Percentiles rank a stretch among this genome's conserved stretches.
Conservation (phyloP, 257 asterid species). For the Mitragyna speciosa region DNA sequence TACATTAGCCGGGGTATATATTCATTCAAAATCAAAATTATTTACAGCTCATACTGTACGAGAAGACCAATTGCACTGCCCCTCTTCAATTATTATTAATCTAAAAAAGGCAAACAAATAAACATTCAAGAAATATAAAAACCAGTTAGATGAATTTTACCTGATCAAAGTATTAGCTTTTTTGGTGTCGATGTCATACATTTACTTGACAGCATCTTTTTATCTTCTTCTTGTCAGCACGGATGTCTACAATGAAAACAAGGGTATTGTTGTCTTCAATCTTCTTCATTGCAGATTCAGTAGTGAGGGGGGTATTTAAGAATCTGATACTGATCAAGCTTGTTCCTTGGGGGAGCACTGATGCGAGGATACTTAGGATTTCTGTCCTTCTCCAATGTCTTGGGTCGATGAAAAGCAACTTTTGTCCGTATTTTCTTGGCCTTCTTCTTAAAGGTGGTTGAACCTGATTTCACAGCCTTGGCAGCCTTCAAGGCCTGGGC, state of each 20-base stretch:
- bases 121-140: too few species aligned
- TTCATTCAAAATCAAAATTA: too few species aligned
- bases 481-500: conserved; percentile 42
- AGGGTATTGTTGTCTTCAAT: conserved; percentile 42
- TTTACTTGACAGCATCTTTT: conserved; percentile 42
- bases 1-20: too few species aligned
- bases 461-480: conserved; percentile 37
- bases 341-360: conserved; percentile 40
- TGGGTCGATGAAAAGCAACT: conserved; percentile 39
- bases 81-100: neutral
- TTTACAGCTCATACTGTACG: too few species aligned
- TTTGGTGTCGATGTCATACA: conserved; percentile 43
- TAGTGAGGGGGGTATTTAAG: conserved; percentile 36
- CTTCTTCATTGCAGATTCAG: conserved; percentile 45
- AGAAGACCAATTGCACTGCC: too few species aligned
- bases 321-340: conserved; percentile 37
- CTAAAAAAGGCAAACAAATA: too few species aligned
- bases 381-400: conserved; percentile 37
- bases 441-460: conserved; percentile 33
- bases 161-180: conserved; percentile 42
- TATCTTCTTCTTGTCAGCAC: conserved; percentile 41
- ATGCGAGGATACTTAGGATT: conserved; percentile 38
- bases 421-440: conserved; percentile 39
- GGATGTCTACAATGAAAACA: conserved; percentile 42
- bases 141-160: neutral